Evolutionary conservation across 129 eudicot species (phyloP).

Genomic region (Flaveria robusta): DNA sequence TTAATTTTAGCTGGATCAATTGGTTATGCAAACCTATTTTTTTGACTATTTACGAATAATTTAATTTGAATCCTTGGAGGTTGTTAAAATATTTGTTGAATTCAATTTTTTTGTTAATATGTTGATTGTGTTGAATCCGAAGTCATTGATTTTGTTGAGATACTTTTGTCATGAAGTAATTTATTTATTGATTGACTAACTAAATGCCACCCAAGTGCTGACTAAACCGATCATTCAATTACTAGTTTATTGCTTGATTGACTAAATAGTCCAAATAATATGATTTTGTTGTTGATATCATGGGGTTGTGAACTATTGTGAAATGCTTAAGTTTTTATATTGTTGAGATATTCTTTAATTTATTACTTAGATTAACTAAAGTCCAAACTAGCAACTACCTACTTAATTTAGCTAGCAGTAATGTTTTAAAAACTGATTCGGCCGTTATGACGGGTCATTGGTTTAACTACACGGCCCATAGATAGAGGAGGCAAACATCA

Average conservation of each 20-base stretch:
- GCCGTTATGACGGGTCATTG: neutral
- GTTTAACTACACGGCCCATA: neutral
- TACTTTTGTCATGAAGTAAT: neutral
- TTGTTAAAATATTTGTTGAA: neutral
- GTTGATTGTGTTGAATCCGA: neutral
- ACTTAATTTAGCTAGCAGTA: neutral
- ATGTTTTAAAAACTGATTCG: neutral
- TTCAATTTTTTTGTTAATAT: neutral
- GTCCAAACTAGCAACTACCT: neutral
- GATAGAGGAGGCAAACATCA: neutral
- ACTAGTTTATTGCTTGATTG: slow-evolving; percentile 16
- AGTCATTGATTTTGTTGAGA: neutral
- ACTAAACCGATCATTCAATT: neutral
- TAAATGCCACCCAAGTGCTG: slow-evolving; percentile 21
- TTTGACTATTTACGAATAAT: neutral
- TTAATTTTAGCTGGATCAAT: too few relatives aligned
- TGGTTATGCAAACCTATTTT: too few relatives aligned
- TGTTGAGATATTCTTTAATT: neutral
- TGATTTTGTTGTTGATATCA: slow-evolving; percentile 17
- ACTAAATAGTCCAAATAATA: neutral
- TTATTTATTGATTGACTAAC: slow-evolving; percentile 21
- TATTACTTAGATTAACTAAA: neutral
- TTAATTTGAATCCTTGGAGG: neutral
- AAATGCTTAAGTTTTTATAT: slow-evolving; percentile 1
- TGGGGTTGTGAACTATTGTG: neutral